These are phyloP conservation scores for Geranium rotundifolium DNA, from an alignment of 345 rosid species.

Conservation along the genomic window DNA sequence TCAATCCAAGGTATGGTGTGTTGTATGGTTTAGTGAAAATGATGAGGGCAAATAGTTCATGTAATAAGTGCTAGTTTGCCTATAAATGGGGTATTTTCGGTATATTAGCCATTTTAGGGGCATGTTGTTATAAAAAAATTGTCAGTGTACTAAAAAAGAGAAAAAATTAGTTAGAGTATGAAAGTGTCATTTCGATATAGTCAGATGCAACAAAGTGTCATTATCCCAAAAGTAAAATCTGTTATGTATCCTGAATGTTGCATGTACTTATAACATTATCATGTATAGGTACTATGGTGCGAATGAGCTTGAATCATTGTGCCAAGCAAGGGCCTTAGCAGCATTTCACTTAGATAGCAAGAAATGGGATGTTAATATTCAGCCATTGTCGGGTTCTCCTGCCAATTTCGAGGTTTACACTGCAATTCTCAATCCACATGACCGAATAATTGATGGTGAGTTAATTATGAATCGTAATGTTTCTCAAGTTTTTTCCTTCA, in stretches of 20 bases:
- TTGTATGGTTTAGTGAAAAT: no score
- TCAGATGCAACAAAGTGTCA: no score
- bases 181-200: no score
- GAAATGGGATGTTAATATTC: conserved; percentile 92
- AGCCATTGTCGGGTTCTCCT: no score
- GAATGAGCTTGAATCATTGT: conserved; percentile 79
- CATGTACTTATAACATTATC: neutral
- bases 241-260: neutral
- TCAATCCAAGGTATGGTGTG: no score
- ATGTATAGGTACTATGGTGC: conserved; percentile 77
- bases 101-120: no score
- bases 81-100: no score
- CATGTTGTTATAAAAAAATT: no score
- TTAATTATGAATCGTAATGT: neutral
- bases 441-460: conserved; percentile 78
- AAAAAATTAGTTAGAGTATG: no score
- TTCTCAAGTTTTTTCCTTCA: neutral
- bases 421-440: conserved; percentile 80
- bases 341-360: conserved; percentile 63
- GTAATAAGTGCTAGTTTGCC: no score
- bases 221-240: neutral
- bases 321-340: conserved; percentile 73
- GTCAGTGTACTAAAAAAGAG: no score
- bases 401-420: conserved; percentile 96
- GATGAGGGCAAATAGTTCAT: no score